Conservation (phyloP, 805 yeast species). For the Kodamaea laetipori region DNA sequence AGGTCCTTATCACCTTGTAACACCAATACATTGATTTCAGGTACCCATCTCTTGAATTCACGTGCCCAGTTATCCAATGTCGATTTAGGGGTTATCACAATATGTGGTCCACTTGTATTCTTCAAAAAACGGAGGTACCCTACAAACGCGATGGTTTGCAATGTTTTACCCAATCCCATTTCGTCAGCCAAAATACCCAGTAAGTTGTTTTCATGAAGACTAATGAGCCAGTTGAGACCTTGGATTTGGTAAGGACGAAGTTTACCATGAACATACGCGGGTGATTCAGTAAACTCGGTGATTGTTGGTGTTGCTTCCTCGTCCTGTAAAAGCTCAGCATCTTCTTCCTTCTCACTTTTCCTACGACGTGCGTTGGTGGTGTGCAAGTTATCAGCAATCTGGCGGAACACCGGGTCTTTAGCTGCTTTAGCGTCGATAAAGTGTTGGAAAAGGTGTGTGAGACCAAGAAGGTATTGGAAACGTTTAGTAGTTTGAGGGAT, state of each 20-base stretch:
- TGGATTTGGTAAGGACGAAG: constrained; percentile 77
- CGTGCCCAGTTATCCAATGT: constrained; percentile 81
- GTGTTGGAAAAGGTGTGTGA: constrained; percentile 67
- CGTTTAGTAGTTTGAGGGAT: constrained; percentile 63
- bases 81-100: constrained; percentile 77
- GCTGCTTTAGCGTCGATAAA: constrained; percentile 66
- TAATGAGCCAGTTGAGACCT: constrained; percentile 78
- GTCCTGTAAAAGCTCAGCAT: constrained; percentile 69
- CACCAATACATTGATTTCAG: constrained; percentile 70
- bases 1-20: constrained; percentile 75
- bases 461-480: constrained; percentile 64
- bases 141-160: constrained; percentile 75
- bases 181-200: constrained; percentile 83
- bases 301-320: constrained; percentile 35
- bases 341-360: constrained; percentile 77
- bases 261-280: constrained; percentile 55
- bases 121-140: constrained; percentile 69
- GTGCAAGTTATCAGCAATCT: constrained; percentile 49
- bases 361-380: constrained; percentile 40
- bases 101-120: constrained; percentile 51
- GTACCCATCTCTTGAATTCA: constrained; percentile 78
- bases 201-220: constrained; percentile 64
- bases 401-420: constrained; percentile 57
- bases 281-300: constrained; percentile 54
- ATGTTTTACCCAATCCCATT: constrained; percentile 83